A percentile compares a stretch with the other conserved stretches of the same genome.
Evolutionary conservation across 2,329 filamentous ascomycete species (phyloP).

Genomic region (Xylariaceae sp.): DNA sequence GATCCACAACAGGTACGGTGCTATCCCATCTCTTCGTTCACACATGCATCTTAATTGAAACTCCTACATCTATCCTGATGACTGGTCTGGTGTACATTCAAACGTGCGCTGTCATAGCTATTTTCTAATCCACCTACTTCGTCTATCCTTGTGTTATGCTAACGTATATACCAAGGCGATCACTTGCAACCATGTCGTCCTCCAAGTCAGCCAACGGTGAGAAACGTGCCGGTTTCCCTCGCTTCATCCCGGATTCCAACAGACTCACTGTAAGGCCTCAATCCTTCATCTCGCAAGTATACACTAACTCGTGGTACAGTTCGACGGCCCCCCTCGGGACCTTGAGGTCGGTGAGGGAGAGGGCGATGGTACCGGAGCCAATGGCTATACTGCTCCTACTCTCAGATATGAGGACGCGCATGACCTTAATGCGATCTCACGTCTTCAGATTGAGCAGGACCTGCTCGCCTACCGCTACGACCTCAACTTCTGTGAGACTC

Average conservation of each 20-base stretch:
- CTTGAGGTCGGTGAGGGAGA: neutral
- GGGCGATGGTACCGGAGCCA: neutral
- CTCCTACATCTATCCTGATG: too few relatives aligned
- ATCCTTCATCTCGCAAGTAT: neutral
- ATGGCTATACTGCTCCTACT: neutral
- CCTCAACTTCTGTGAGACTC: conserved; percentile 39
- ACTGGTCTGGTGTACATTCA: too few relatives aligned
- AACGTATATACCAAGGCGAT: too few relatives aligned
- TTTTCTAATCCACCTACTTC: too few relatives aligned
- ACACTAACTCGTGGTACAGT: neutral
- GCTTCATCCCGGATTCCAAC: neutral
- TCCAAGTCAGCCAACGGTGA: too few relatives aligned
- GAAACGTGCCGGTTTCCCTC: neutral
- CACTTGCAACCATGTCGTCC: too few relatives aligned
- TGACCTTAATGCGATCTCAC: conserved; percentile 31
- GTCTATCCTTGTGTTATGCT: too few relatives aligned
- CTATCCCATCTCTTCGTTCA: too few relatives aligned
- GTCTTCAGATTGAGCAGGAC: conserved; percentile 42
- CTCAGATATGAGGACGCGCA: conserved; percentile 24
- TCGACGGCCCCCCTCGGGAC: neutral
- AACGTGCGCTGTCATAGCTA: too few relatives aligned
- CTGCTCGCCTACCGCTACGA: conserved; percentile 43
- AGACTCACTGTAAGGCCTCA: neutral
- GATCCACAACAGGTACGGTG: too few relatives aligned
- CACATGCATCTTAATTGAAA: too few relatives aligned